Evolutionary conservation across 495 filamentous ascomycete species (phyloP).

Genomic region (Daldinia loculata): DNA sequence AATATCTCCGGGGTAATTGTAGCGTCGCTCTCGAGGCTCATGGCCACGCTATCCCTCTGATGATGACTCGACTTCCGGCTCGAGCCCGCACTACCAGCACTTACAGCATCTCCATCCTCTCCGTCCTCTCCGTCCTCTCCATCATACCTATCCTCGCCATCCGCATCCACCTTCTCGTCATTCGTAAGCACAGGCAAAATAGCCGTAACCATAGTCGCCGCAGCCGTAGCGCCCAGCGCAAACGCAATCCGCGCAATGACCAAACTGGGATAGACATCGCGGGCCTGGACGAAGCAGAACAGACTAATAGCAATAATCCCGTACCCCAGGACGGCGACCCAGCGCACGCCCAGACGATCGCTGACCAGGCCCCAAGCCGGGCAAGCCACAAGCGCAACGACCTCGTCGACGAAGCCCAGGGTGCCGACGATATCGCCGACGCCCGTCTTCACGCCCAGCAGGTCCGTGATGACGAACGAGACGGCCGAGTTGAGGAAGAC

Average conservation of each 20-base stretch:
- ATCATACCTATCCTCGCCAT: constrained; percentile 23
- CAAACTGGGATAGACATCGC: constrained; percentile 89
- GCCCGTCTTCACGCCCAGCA: constrained; percentile 76
- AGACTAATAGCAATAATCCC: constrained; percentile 77
- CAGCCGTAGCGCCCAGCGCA: constrained; percentile 87
- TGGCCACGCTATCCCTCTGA: constrained; percentile 52
- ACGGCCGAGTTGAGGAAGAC: constrained; percentile 96
- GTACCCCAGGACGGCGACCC: constrained; percentile 83
- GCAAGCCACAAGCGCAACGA: constrained; percentile 89
- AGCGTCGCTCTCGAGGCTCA: constrained; percentile 68
- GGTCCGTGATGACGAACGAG: constrained; percentile 92
- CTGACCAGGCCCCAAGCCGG: constrained; percentile 92
- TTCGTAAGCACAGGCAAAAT: constrained; percentile 86
- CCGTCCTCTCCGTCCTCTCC: constrained; percentile 1
- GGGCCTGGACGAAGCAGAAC: constrained; percentile 82
- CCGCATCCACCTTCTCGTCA: constrained; percentile 28
- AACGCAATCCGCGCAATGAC: constrained; percentile 87
- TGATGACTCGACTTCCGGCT: constrained; percentile 32
- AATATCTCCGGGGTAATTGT: constrained; percentile 69
- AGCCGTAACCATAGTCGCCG: constrained; percentile 96
- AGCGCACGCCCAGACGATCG: constrained; percentile 85
- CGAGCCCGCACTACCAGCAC: constrained; percentile 9
- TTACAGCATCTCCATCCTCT: constrained; percentile 18
- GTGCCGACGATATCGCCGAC: constrained; percentile 94
- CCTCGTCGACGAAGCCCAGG: constrained; percentile 93